Conservation (phyloP, 139 green algal genomes). For the Coelastrella sp. region DNA sequence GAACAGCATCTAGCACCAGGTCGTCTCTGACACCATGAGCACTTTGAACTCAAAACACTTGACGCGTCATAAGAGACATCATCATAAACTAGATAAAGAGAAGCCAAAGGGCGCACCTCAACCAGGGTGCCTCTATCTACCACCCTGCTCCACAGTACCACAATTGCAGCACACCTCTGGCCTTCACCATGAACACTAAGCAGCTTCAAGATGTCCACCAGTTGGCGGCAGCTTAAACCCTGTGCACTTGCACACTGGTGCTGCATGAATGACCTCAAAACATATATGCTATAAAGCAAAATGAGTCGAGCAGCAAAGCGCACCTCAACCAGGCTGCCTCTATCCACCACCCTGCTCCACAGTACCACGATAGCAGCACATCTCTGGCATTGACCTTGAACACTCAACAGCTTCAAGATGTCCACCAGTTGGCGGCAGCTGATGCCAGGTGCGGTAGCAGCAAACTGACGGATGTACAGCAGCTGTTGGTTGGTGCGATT, state of each 20-base stretch:
- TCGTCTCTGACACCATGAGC: no score
- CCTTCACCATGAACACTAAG: neutral
- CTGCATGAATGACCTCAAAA: no score
- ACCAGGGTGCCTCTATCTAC: slow-evolving; percentile 29
- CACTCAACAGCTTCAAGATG: slow-evolving; percentile 7
- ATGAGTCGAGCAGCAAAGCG: neutral
- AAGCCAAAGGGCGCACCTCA: slow-evolving; percentile 9
- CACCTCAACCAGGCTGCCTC: slow-evolving; percentile 41
- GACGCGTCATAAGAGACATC: neutral
- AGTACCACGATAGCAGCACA: slow-evolving; percentile 35
- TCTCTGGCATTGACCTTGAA: neutral
- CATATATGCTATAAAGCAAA: no score
- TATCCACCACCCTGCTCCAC: slow-evolving; percentile 20
- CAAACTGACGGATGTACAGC: slow-evolving; percentile 7
- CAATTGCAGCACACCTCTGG: slow-evolving; percentile 24
- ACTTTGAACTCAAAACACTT: neutral
- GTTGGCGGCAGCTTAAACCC: slow-evolving; percentile 22
- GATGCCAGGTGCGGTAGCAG: neutral
- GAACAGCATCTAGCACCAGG: no score
- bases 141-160: slow-evolving; percentile 36
- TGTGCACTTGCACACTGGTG: no score
- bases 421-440: slow-evolving; percentile 25
- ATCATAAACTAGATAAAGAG: no score
- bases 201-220: slow-evolving; percentile 10
- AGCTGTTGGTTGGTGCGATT: neutral